These are phyloP conservation scores for Apiospora sp. DNA, from an alignment of 2,329 filamentous ascomycete genomes.

Conservation along the genomic window DNA sequence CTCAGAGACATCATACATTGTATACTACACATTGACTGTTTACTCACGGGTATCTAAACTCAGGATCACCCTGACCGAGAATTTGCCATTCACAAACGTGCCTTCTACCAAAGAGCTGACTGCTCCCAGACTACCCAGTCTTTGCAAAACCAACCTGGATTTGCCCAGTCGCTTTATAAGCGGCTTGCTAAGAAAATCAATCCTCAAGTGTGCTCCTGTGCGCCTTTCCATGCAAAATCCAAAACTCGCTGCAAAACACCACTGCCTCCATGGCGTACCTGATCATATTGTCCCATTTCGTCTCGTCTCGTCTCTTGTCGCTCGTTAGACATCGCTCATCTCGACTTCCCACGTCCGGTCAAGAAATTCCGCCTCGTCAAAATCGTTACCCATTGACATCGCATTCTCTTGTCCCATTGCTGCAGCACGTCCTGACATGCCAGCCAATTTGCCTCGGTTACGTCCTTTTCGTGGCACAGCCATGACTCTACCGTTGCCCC, in stretches of 20 bases:
- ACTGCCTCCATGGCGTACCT: background rate
- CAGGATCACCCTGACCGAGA: background rate
- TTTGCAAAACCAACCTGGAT: background rate
- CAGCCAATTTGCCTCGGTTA: slow-evolving; percentile 32
- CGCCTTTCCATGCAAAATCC: slow-evolving; percentile 20
- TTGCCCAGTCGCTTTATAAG: background rate
- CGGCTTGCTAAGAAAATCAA: background rate
- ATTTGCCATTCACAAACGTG: background rate
- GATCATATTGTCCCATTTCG: background rate
- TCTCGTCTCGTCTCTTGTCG: background rate
- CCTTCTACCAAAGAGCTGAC: background rate
- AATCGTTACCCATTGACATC: slow-evolving; percentile 58
- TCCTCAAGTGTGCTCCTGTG: background rate
- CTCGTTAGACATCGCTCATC: slow-evolving; percentile 46
- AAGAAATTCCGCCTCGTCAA: slow-evolving; percentile 74
- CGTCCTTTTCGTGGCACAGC: slow-evolving; percentile 53
- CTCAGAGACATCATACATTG: too few species aligned
- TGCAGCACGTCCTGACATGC: slow-evolving; percentile 31
- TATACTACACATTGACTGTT: background rate
- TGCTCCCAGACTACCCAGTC: background rate
- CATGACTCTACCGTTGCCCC: slow-evolving; percentile 53
- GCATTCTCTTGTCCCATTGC: slow-evolving; percentile 55
- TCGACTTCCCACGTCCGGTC: slow-evolving; percentile 54
- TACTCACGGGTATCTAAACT: background rate
- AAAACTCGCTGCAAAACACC: slow-evolving; percentile 8